Conservation (phyloP, 345 rosid genomes). For the Garcia nutans region DNA sequence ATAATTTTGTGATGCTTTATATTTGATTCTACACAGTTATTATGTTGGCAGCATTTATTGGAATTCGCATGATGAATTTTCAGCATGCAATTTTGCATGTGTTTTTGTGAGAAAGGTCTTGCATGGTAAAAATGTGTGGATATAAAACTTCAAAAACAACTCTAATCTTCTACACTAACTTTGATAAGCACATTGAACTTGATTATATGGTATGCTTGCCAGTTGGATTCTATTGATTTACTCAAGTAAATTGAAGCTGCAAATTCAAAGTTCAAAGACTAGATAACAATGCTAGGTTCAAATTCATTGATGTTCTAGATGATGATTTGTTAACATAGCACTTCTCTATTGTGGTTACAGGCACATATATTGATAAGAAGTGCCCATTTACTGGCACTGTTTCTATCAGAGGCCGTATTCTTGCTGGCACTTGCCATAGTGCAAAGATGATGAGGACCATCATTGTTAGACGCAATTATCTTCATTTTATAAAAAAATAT, state of each 20-base stretch:
- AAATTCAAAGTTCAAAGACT: not conserved
- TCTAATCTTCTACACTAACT: no score
- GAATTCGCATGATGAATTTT: not conserved
- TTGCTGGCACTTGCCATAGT: constrained; percentile 85
- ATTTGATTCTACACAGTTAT: no score
- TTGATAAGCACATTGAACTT: not conserved
- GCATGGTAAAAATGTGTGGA: not conserved
- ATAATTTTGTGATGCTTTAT: not conserved
- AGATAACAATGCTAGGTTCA: not conserved
- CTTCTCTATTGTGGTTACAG: constrained; percentile 25
- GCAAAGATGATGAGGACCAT: constrained; percentile 93
- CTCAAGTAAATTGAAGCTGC: not conserved
- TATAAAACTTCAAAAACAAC: not conserved
- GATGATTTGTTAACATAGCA: not conserved
- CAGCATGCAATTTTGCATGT: not conserved
- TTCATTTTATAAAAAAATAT: constrained; percentile 81
- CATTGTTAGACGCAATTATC: constrained; percentile 78
- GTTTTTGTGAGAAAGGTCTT: not conserved
- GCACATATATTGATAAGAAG: constrained; percentile 73
- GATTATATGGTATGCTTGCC: not conserved
- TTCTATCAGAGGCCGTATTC: constrained; percentile 81
- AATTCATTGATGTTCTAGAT: not conserved
- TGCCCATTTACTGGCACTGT: constrained; percentile 88
- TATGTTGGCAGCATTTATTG: not conserved
- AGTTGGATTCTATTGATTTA: not conserved